These are phyloP conservation scores for Starmerella apis DNA, from an alignment of 805 yeast species.

Conservation along the genomic window DNA sequence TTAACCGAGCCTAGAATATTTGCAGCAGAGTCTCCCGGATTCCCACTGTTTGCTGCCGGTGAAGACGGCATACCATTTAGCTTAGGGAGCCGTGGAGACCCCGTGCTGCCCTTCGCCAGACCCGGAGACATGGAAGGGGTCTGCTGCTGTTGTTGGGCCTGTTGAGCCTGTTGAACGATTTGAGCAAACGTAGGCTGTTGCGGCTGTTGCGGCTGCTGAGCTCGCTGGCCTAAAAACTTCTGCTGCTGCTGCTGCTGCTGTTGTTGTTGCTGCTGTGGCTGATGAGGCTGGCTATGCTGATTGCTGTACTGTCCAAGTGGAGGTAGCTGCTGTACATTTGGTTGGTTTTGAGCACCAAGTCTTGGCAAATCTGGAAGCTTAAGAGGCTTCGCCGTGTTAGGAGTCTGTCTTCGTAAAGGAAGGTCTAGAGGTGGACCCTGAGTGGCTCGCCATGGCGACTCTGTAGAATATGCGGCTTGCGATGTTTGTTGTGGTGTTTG, in stretches of 20 bases:
- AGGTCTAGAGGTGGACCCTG: conserved; percentile 6
- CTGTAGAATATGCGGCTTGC: conserved; percentile 12
- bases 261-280: conserved; percentile 5
- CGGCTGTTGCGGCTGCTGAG: background rate
- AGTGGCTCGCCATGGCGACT: conserved; percentile 21
- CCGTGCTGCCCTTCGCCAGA: background rate
- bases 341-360: conserved; percentile 15
- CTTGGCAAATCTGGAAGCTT: conserved; percentile 21
- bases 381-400: conserved; percentile 9
- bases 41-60: background rate
- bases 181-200: conserved; percentile 21
- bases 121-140: background rate
- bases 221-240: background rate
- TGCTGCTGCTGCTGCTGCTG: conserved; percentile 6
- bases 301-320: conserved; percentile 1
- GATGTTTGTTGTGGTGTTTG: conserved; percentile 5
- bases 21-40: conserved; percentile 10
- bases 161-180: conserved; percentile 20
- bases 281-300: conserved; percentile 1
- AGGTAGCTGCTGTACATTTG: background rate
- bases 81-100: conserved; percentile 2
- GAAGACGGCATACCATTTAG: background rate
- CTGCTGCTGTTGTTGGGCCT: background rate
- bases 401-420: background rate
- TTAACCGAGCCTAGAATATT: conserved; percentile 22